phyloP scores from a whole-genome alignment of 306 rosid species.

The Crataegus laevigata region DNA sequence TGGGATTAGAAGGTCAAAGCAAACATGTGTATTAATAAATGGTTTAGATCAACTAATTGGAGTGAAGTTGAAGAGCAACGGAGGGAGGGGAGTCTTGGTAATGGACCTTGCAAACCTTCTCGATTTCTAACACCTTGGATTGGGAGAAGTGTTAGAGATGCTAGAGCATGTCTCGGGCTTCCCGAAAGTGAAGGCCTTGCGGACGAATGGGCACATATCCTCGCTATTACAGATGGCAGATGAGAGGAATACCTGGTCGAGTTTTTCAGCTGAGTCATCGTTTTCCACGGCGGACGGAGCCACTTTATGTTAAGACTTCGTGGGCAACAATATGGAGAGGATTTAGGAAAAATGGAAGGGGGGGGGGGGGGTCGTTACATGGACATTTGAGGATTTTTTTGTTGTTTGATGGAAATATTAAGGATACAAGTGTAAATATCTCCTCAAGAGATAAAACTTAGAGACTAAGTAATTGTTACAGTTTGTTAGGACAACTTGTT shows the following conservation, averaged over 20 bases:
- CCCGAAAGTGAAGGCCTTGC: conserved; percentile 69
- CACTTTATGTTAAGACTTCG: conserved; percentile 70
- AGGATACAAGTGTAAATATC: no score
- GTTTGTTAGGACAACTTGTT: no score
- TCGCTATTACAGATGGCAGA: conserved; percentile 88
- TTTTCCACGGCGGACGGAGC: conserved; percentile 35
- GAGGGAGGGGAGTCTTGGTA: conserved; percentile 95
- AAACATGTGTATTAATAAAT: no score
- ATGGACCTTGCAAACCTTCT: conserved; percentile 94
- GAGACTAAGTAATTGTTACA: no score
- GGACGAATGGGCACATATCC: conserved; percentile 79
- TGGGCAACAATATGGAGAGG: conserved; percentile 48
- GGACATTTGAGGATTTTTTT: conserved; percentile 10
- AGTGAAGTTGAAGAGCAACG: conserved; percentile 26
- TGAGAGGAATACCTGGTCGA: conserved; percentile 76
- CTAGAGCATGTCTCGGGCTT: conserved; percentile 77
- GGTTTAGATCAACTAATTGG: not conserved
- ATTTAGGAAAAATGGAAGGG: conserved; percentile 20
- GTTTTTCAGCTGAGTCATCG: conserved; percentile 72
- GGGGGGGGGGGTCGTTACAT: not conserved
- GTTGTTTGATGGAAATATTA: not conserved
- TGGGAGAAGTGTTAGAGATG: conserved; percentile 87
- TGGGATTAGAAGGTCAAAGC: no score
- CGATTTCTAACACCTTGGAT: conserved; percentile 85
- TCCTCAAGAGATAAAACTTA: no score